Percentiles rank a stretch among this genome's conserved stretches.
These are phyloP conservation scores for Suillus lakei DNA, from an alignment of 768 basidiomycete species.

Conservation along the genomic window DNA sequence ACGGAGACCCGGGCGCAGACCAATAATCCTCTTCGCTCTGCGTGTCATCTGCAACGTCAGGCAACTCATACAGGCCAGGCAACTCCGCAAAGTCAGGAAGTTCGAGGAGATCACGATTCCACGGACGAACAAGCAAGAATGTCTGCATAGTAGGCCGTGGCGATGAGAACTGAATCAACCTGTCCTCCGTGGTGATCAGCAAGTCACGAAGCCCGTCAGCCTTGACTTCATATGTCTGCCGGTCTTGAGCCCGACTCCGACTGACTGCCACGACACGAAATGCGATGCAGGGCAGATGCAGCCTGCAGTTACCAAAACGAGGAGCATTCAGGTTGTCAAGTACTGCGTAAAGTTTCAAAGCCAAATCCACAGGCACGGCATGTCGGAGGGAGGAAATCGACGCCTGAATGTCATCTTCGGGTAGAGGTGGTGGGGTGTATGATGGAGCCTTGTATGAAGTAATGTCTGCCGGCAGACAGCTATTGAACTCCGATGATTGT, in stretches of 20 bases:
- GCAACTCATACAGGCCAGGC: not conserved
- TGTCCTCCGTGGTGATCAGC: not conserved
- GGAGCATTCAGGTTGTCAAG: not conserved
- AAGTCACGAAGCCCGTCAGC: not conserved
- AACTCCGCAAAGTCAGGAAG: not conserved
- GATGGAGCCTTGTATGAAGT: not conserved
- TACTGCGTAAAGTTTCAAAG: not conserved
- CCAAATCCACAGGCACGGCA: not conserved
- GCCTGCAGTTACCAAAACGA: not conserved
- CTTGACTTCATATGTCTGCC: not conserved
- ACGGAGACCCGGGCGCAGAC: not conserved
- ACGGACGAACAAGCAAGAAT: not conserved
- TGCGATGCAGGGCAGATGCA: not conserved
- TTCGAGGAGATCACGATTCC: not conserved
- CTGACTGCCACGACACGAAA: not conserved
- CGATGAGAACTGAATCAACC: not conserved
- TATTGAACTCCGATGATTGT: not conserved
- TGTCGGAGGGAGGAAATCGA: not conserved
- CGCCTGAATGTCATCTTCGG: not conserved
- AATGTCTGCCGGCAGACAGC: not conserved
- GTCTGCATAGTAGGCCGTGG: not conserved
- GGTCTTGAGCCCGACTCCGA: not conserved
- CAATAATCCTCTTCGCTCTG: not conserved
- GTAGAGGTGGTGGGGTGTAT: not conserved
- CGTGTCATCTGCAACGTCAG: not conserved